Base-by-base conservation (phyloP, 2,329 filamentous ascomycete species). In the Cyphellophora europaea region DNA sequence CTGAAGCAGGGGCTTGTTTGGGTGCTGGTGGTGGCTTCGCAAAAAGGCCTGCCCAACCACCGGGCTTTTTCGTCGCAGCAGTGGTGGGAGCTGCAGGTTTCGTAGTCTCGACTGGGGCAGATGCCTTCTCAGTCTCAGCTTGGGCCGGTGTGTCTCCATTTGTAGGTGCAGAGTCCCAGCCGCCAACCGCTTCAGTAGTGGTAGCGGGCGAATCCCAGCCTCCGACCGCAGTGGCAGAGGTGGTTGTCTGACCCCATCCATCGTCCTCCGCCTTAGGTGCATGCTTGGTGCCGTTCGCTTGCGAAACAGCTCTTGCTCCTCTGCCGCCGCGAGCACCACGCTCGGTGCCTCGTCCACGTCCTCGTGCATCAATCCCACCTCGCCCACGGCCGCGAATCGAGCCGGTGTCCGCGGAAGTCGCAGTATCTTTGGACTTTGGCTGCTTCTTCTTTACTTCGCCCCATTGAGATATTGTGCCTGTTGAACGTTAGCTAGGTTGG, bases 31-130 rank as follows among this genome's bases (percentile, higher is more conserved):
- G 63, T 27, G 71, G 65, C 63, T 80, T 81, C 21, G 77, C 73
- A 43, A 86, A 73, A 70, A 87, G 79, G 59, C 79, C 83, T 23
- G 82, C 82, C 82, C 82, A 87, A 33, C 45, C 47, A 27, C 44
- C 42, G 14, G 48, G 38, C 35, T 51, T 49, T 19, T 35, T n/a
- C 21, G 21, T 8, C n/a, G 21, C 8, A 18, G 54, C 31, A n/a
- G n/a, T n/a, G n/a, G n/a, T n/a, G 15, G 42, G 33, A 14, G 47
- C 35, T 12, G 47, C 40, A 21, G 49, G 37, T 17, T 33, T 34
- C 11, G 39, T 31, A n/a, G 39, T 32, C 10, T 45, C 50, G 21
- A 41, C 44, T 37, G 51, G 44, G 18, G 43, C 41, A 35, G 49
- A 43, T n/a, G n/a, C n/a, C n/a, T n/a, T n/a, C n/a, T n/a, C n/a